A percentile compares a stretch with the other conserved stretches of the same genome.
Evolutionary conservation across 306 rosid species (phyloP).

Genomic region (Cucurbita pepo): DNA sequence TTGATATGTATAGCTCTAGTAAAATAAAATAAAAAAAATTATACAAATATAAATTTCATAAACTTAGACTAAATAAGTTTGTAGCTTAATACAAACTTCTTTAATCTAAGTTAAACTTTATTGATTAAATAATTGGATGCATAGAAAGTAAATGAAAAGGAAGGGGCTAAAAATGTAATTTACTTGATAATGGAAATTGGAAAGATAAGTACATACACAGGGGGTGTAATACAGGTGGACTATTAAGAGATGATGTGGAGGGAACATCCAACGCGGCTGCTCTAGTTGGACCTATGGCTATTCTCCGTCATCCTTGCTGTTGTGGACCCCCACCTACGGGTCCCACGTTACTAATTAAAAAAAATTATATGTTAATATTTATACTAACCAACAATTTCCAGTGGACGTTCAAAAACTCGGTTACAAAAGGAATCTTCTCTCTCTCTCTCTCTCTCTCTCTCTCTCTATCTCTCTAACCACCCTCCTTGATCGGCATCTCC

Average conservation of each 20-base stretch:
- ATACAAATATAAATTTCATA: too few species aligned
- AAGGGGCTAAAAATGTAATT: neutral
- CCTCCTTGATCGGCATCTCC: neutral
- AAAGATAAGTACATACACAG: neutral
- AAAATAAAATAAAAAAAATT: too few species aligned
- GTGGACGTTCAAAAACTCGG: neutral
- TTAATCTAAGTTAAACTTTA: too few species aligned
- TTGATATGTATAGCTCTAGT: too few species aligned
- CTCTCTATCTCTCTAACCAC: neutral
- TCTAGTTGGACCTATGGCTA: slow-evolving; percentile 3
- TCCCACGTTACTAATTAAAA: neutral
- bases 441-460: neutral
- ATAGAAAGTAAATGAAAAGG: neutral
- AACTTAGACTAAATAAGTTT: too few species aligned
- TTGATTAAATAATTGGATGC: too few species aligned
- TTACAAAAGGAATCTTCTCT: neutral
- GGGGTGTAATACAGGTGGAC: neutral
- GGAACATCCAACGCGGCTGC: slow-evolving; percentile 6
- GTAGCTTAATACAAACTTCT: too few species aligned
- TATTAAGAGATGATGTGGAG: neutral
- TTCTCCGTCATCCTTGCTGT: neutral
- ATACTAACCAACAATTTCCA: neutral
- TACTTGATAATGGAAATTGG: neutral
- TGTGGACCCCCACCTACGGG: neutral
- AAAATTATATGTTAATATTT: neutral